These are phyloP conservation scores for Phytophthora macrochlamydospora DNA, from an alignment of 352 stramenopile genomes.

Conservation along the genomic window DNA sequence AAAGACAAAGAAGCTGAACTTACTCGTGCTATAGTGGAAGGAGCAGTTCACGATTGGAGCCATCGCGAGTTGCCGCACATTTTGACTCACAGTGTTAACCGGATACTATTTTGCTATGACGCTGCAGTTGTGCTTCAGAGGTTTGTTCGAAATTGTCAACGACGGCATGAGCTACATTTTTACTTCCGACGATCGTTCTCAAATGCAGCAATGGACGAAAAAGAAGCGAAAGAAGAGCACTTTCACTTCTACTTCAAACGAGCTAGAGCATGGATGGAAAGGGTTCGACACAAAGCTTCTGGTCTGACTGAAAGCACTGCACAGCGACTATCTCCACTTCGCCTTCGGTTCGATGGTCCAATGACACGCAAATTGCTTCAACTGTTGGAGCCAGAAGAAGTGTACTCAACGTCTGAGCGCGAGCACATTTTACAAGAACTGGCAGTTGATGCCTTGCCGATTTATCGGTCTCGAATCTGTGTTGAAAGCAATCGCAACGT, in stretches of 20 bases:
- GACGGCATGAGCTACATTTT: conserved; percentile 29
- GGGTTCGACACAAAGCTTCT: not conserved
- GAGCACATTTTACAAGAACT: conserved; percentile 42
- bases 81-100: conserved; percentile 31
- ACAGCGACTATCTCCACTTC: not conserved
- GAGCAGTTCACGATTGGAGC: conserved; percentile 40
- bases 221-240: not conserved
- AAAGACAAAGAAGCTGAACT: not conserved
- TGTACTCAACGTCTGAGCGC: conserved; percentile 34
- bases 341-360: conserved; percentile 44
- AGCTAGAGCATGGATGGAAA: conserved; percentile 51
- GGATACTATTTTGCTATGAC: conserved; percentile 28
- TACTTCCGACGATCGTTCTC: conserved; percentile 17
- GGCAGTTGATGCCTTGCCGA: conserved; percentile 30
- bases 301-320: not conserved
- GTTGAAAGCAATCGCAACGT: conserved; percentile 17
- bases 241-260: conserved; percentile 51
- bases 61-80: conserved; percentile 45
- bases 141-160: conserved; percentile 23
- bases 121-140: conserved; percentile 39
- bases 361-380: conserved; percentile 56
- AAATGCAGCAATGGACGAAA: not conserved
- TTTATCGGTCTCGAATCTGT: conserved; percentile 35
- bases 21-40: conserved; percentile 15
- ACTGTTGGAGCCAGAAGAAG: conserved; percentile 34